A percentile compares a stretch with the other conserved stretches of the same genome.
Conservation (phyloP, 2,329 filamentous ascomycete genomes). For the Clarireedia paspali region DNA sequence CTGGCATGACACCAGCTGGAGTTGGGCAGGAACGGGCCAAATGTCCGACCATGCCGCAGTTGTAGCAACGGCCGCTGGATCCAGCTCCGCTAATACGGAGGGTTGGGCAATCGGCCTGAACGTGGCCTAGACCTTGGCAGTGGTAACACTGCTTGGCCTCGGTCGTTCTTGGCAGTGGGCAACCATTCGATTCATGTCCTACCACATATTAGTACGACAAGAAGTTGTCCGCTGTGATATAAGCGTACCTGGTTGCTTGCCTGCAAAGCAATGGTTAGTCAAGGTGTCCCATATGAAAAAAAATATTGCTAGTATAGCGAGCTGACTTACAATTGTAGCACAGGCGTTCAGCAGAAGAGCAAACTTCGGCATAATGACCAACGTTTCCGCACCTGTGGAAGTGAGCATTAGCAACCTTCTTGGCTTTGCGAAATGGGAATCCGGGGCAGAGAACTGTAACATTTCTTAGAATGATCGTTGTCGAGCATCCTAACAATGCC, state of each 20-base stretch:
- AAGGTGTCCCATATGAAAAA: not conserved
- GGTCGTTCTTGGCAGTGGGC: slow-evolving; percentile 91
- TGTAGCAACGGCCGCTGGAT: slow-evolving; percentile 87
- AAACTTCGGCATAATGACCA: slow-evolving; percentile 79
- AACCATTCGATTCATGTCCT: slow-evolving; percentile 96
- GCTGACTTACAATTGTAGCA: slow-evolving; percentile 90
- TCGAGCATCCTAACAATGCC: not conserved
- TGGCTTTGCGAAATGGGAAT: too few relatives aligned
- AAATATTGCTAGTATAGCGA: too few relatives aligned
- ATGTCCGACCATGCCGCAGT: slow-evolving; percentile 88
- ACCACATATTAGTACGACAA: slow-evolving; percentile 10
- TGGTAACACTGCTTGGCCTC: slow-evolving; percentile 99
- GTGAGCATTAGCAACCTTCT: not conserved
- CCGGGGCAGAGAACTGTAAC: too few relatives aligned
- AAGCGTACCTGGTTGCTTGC: slow-evolving; percentile 68
- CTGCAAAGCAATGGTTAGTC: slow-evolving; percentile 31
- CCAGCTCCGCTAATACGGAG: slow-evolving; percentile 80
- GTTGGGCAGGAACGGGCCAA: slow-evolving; percentile 84
- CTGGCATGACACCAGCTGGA: slow-evolving; percentile 45
- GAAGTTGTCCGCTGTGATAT: not conserved
- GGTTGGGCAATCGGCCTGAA: slow-evolving; percentile 97
- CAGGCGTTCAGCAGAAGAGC: slow-evolving; percentile 93
- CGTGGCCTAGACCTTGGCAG: slow-evolving; percentile 96
- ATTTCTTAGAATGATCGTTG: too few relatives aligned
- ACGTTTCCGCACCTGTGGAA: slow-evolving; percentile 58